Evolutionary conservation across 805 yeast genomes (phyloP), one percentile per base, ranked within the genome.

Genomic region (Zygoascus biomembranicola): DNA sequence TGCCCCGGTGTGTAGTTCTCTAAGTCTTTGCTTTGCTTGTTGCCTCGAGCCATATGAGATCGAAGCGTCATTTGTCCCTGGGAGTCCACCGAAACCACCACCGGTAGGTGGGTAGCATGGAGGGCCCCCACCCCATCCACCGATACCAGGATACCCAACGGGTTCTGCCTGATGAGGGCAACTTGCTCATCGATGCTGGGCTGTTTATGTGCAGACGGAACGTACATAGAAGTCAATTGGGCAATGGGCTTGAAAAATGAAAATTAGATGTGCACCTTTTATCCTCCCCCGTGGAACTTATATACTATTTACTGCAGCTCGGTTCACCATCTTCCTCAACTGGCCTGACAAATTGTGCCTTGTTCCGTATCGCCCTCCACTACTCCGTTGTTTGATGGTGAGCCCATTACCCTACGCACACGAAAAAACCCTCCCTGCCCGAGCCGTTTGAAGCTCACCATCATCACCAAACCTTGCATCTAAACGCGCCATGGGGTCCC

Each of bases 1-100:
- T 16, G 16, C 4, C 16, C 16, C 13, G 45, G 26, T 14, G 69
- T 70, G 32, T 66, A 16, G 62, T 63, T 73, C 9, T 48, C 51
- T 28, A 63, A 32, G 41, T 62, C 61, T 28, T 52, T 52, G 8
- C 74, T 60, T 55, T 81, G 87, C 49, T 70, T 79, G 63, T 81
- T 81, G n/a, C 60, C 67, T 54, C 70, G 73, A 16, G 86, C 79
- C 26, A 82, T 58, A 62, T 82, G 87, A 0, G 82, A 82, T 23
- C 74, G 72, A 31, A 82, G 68, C 20, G 37, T 35, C 10, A 45
- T 44, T n/a, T 49, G 20, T 49, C 61, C 68, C 49, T 68, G 68
- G 52, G 72, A 67, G 16, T 64, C 70, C 9, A 62, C 61, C 31
- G 72, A 64, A 23, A 79, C 51, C 16, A 48, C 23, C 16, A 48